Percentiles rank a stretch among this genome's conserved stretches.
Evolutionary conservation across 1,284 basidiomycete species (phyloP).

Genomic region (Pseudozyma sp.): DNA sequence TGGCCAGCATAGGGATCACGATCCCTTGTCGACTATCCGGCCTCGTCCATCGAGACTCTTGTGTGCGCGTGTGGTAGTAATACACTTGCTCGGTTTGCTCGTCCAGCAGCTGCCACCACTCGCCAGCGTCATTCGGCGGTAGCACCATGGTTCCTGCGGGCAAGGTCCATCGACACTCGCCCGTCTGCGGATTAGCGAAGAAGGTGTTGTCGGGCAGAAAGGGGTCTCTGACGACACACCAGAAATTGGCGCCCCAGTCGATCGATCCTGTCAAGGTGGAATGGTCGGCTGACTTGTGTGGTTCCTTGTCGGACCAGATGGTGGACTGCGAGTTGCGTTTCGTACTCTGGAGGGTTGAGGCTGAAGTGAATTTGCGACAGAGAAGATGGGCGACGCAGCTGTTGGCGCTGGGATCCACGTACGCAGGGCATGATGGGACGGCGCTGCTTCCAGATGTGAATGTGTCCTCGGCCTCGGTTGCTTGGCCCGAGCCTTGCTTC

Average conservation of each 20-base stretch:
- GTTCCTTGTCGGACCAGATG: background rate
- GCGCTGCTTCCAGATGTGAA: no score
- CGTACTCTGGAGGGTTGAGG: no score
- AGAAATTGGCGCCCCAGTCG: constrained; percentile 52
- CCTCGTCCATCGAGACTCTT: constrained; percentile 87
- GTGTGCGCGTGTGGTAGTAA: constrained; percentile 89
- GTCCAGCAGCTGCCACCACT: constrained; percentile 94
- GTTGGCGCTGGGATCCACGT: no score
- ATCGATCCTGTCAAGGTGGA: background rate
- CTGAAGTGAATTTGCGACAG: no score
- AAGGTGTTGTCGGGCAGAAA: constrained; percentile 70
- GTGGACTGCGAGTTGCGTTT: background rate
- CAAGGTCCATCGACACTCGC: constrained; percentile 90
- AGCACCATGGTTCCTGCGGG: constrained; percentile 89
- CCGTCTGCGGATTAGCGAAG: constrained; percentile 90
- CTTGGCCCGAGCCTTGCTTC: no score
- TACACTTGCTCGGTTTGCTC: constrained; percentile 83
- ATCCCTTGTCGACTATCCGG: constrained; percentile 78
- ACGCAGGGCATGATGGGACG: no score
- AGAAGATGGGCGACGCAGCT: no score
- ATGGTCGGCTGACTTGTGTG: background rate
- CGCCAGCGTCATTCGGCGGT: constrained; percentile 83
- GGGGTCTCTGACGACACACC: constrained; percentile 47
- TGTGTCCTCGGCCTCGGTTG: no score
- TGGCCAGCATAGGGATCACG: constrained; percentile 86